These are phyloP conservation scores for Gracilaria domingensis DNA, from an alignment of 23 red algal species.

Conservation along the genomic window DNA sequence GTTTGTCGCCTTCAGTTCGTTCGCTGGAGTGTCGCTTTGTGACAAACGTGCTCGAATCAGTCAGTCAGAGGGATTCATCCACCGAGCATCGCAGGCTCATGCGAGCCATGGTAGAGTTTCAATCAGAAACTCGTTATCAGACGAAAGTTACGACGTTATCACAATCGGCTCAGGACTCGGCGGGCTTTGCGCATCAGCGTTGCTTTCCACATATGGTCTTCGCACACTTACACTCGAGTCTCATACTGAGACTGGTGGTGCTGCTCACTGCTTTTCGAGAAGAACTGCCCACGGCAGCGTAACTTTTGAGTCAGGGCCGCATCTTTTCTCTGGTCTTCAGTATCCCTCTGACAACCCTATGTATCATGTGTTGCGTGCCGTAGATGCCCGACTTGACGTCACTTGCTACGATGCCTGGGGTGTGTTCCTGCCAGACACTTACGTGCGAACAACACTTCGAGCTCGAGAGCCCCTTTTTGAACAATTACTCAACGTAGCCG, in stretches of 20 bases:
- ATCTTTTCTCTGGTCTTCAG: slow-evolving; percentile 66
- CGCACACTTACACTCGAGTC: slow-evolving; percentile 66
- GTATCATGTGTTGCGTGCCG: slow-evolving; percentile 54
- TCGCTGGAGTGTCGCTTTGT: not conserved
- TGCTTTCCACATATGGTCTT: slow-evolving; percentile 57
- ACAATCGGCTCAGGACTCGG: slow-evolving; percentile 78
- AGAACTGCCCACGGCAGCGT: slow-evolving; percentile 26
- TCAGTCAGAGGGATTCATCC: not conserved
- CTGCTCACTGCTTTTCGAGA: slow-evolving; percentile 72
- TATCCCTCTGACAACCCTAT: slow-evolving; percentile 69
- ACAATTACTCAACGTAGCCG: slow-evolving; percentile 33
- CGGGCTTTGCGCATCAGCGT: slow-evolving; percentile 73
- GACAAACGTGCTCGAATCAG: not conserved
- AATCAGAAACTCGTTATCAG: not conserved
- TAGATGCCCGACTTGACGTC: slow-evolving; percentile 38
- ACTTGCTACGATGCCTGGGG: slow-evolving; percentile 67
- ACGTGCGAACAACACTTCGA: slow-evolving; percentile 26
- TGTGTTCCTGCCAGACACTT: slow-evolving; percentile 44
- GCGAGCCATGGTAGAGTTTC: not conserved
- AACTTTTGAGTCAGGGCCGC: slow-evolving; percentile 77
- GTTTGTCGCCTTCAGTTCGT: not conserved
- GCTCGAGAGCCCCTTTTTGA: slow-evolving; percentile 31
- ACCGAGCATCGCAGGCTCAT: not conserved
- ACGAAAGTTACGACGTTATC: slow-evolving; percentile 66
- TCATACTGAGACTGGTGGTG: slow-evolving; percentile 67